Conservation (phyloP, 768 basidiomycete genomes). For the Crucibulum laeve region DNA sequence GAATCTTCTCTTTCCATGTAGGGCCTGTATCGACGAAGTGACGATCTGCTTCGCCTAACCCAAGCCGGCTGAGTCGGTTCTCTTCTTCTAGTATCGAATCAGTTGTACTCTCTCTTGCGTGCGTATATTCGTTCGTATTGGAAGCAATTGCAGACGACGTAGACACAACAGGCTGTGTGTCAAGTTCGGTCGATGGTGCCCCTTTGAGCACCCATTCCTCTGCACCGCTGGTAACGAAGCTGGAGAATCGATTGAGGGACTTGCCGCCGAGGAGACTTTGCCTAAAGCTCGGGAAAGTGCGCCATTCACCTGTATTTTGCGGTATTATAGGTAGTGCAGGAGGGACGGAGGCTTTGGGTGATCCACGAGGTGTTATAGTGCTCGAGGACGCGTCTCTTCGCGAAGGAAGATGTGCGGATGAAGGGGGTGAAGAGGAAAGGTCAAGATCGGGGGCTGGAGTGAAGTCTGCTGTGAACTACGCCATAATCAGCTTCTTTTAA, state of each 20-base stretch:
- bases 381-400: conserved; percentile 16
- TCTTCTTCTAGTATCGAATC: conserved; percentile 33
- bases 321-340: conserved; percentile 42
- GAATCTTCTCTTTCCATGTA: conserved; percentile 70
- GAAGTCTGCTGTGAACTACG: conserved; percentile 45
- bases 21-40: conserved; percentile 72
- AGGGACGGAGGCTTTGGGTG: conserved; percentile 33
- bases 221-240: conserved; percentile 81
- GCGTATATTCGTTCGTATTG: conserved; percentile 6
- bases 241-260: conserved; percentile 80
- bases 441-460: not conserved
- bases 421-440: conserved; percentile 31
- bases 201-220: conserved; percentile 82
- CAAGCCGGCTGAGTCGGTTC: conserved; percentile 31
- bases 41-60: conserved; percentile 54
- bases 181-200: conserved; percentile 9
- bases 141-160: not conserved
- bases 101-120: conserved; percentile 24
- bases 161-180: not conserved
- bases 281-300: conserved; percentile 60
- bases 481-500: conserved; percentile 47
- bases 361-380: conserved; percentile 46
- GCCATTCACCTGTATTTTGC: conserved; percentile 72
- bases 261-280: conserved; percentile 73
- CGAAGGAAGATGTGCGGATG: conserved; percentile 24